phyloP scores from a whole-genome alignment of 2,329 filamentous ascomycete species.

The Lojkania enalia region DNA sequence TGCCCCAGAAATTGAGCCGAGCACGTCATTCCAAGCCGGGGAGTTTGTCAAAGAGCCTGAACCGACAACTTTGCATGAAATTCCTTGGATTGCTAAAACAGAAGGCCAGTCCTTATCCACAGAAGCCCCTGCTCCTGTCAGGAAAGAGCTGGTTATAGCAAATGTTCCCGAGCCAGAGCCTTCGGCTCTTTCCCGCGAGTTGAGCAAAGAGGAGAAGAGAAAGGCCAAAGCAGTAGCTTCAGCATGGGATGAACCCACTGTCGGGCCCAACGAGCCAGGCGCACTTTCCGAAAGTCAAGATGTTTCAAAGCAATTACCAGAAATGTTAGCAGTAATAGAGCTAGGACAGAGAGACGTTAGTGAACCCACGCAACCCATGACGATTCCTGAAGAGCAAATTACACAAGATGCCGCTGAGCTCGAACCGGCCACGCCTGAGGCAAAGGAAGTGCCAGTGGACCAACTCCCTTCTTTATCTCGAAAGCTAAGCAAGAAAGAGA shows the following conservation, averaged over 20 bases:
- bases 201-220: slow-evolving; percentile 34
- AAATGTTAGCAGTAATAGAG: no score
- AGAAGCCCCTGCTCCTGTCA: no score
- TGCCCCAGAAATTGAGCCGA: no score
- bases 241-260: slow-evolving; percentile 1
- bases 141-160: no score
- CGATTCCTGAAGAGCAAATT: neutral
- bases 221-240: slow-evolving; percentile 15
- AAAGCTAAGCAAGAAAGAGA: slow-evolving; percentile 18
- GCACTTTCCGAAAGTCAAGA: slow-evolving; percentile 1
- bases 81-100: no score
- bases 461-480: slow-evolving; percentile 1
- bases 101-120: no score
- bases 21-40: no score
- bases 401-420: neutral
- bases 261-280: no score
- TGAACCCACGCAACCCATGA: neutral
- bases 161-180: slow-evolving; percentile 10
- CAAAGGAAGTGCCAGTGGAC: neutral
- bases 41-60: no score
- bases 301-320: no score
- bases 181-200: slow-evolving; percentile 18
- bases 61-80: no score
- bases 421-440: neutral
- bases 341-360: no score